Base-by-base conservation (phyloP, 1,139 yeast species). In the Schizosaccharomyces versatilis region DNA sequence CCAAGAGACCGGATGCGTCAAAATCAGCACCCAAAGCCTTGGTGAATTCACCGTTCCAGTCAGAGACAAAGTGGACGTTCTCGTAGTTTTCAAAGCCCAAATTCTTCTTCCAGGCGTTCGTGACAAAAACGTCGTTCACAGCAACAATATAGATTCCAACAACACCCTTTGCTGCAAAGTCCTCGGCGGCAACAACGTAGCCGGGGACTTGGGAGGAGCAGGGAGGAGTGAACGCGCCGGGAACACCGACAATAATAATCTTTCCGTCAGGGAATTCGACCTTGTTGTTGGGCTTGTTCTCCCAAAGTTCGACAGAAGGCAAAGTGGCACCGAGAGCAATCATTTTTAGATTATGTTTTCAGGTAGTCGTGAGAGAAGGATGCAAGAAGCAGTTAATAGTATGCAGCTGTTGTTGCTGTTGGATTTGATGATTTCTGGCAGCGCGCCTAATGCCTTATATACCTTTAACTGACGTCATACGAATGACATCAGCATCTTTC, bases 161-260 rank as follows among this genome's bases (percentile, higher is more conserved):
- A 67, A 77, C 72, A 8, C 95, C 95, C 69, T 82, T 81, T 47
- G 71, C 72, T 58, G 74, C 71, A 65, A 85, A 78, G 36, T 73
- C 71, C 9, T 71, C 65, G 56, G 74, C 66, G 54, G 73, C 66
- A 58, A 71, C 69, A 62, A 84, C 66, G 67, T 77, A 85, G 5
- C 90, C 94, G 6, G 95, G 95, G 54, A 85, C 76, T 64, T 84
- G 94, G 19, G 80, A 77, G 39, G 88, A 74, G 67, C 95, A 85
- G 1, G 85, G 90, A 52, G 94, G 88, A 2, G 94, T 81, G 64
- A 80, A 85, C 0, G 95, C 95, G 19, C 95, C 95, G 51, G 95
- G 95, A 49, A 85, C 84, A 55, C 94, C 94, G 53, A 85, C 74
- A 55, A 85, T 69, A 47, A 85, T 38, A 17, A 44, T 36, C 47